Base-by-base conservation (phyloP, 768 basidiomycete genomes). In the Asterophora parasitica region DNA sequence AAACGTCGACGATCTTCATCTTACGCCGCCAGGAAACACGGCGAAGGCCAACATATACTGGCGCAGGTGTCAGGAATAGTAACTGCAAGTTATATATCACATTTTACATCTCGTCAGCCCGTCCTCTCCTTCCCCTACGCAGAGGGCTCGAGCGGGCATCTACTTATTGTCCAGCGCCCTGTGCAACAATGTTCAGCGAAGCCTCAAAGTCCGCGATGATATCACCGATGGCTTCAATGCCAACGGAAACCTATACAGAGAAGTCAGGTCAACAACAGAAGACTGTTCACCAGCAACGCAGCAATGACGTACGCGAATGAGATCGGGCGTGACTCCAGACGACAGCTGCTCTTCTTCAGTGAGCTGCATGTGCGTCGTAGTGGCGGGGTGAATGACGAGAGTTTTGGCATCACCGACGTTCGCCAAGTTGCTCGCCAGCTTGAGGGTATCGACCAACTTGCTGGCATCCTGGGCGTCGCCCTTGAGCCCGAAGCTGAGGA, bases 341-440 rank as follows among this genome's bases (percentile, higher is more conserved):
- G 73, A 66, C 7, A 71, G 51, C 58, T 81, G 81, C 60, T 91
- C 88, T 48, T 74, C 77, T 26, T 67, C 69, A 0, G 70, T 72
- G 41, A 89, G 70, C 63, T 90, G 88, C 36, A 80, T 72, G 60
- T 92, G 88, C 0, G 88, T 91, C 20, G 89, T 89, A 15, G 78
- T 76, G 4, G 82, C 84, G 0, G 88, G 85, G 57, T 88, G 84
- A 51, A 91, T 87, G 31, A 87, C 84, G 13, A 91, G 75, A 4
- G 84, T 88, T 68, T 90, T 89, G 20, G 84, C 81, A 49, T 85
- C 84, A 71, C 81, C 83, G 19, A 88, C 82, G 55, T 89, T 89
- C 9, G 85, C 86, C 11, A 88, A 70, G 58, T 88, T 69, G 55
- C 82, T 85, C 11, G 85, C 85, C 5, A 92, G 73, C 59, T 74